Evolutionary conservation across 1,284 basidiomycete species (phyloP).

Genomic region (Ustilago xerochloae): DNA sequence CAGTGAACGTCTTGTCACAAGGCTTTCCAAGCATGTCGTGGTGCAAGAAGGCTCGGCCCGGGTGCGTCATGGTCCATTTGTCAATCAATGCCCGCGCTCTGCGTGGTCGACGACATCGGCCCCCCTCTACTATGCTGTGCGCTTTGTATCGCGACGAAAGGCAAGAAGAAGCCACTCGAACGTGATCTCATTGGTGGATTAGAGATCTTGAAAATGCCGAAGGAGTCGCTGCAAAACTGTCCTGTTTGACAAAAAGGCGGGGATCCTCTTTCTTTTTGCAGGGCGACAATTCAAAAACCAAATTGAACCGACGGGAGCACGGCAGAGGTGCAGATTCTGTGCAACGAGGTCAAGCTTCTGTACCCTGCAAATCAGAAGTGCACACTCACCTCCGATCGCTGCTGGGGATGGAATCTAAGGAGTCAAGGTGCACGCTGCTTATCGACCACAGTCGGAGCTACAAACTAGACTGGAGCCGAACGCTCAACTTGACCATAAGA

Average conservation of each 20-base stretch:
- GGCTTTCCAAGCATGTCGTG: too few species aligned
- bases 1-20: too few species aligned
- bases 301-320: slow-evolving; percentile 6
- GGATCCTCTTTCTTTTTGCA: neutral
- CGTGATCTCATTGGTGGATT: neutral
- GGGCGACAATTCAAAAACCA: neutral
- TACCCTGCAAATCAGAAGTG: too few species aligned
- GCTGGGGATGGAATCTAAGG: too few species aligned
- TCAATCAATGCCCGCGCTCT: too few species aligned
- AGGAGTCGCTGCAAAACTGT: too few species aligned
- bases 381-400: too few species aligned
- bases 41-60: too few species aligned
- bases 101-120: too few species aligned
- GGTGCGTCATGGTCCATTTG: too few species aligned
- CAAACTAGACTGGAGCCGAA: slow-evolving; percentile 21
- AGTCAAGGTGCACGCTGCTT: neutral
- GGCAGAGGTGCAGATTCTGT: neutral
- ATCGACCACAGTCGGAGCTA: slow-evolving; percentile 31
- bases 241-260: neutral
- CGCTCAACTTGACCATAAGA: neutral
- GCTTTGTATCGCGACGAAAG: neutral
- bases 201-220: neutral
- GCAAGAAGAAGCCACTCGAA: neutral
- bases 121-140: neutral
- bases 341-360: too few species aligned